Evolutionary conservation across 345 rosid species (phyloP).

Genomic region (Corymbia maculata): DNA sequence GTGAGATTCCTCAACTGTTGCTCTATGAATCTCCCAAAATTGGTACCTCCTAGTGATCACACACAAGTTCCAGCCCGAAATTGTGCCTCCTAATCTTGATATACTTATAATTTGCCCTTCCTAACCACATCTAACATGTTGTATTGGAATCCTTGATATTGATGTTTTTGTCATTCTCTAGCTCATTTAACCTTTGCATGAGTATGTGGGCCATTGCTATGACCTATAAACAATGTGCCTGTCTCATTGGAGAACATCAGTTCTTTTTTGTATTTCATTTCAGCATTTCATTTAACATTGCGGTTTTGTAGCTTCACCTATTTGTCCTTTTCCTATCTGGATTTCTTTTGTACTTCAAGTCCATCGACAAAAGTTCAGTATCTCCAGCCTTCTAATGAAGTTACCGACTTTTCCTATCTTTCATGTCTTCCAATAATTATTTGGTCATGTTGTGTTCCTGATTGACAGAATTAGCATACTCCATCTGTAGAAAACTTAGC

Average conservation of each 20-base stretch:
- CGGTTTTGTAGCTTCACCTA: neutral
- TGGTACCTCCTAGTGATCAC: neutral
- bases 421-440: neutral
- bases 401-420: neutral
- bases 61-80: neutral
- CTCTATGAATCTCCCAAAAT: neutral
- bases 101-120: neutral
- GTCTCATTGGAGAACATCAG: neutral
- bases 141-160: neutral
- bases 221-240: neutral
- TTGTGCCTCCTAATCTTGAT: neutral
- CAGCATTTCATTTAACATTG: neutral
- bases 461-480: neutral
- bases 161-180: neutral
- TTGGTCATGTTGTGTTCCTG: neutral
- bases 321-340: neutral
- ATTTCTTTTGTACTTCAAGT: neutral
- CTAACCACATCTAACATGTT: neutral
- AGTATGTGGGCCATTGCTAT: neutral
- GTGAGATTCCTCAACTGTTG: neutral
- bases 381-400: neutral
- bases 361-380: neutral
- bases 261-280: neutral
- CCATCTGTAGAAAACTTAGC: neutral
- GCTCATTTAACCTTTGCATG: neutral